These are phyloP conservation scores for Apiotrichum gamsii DNA, from an alignment of 1,284 basidiomycete species.

Conservation along the genomic window DNA sequence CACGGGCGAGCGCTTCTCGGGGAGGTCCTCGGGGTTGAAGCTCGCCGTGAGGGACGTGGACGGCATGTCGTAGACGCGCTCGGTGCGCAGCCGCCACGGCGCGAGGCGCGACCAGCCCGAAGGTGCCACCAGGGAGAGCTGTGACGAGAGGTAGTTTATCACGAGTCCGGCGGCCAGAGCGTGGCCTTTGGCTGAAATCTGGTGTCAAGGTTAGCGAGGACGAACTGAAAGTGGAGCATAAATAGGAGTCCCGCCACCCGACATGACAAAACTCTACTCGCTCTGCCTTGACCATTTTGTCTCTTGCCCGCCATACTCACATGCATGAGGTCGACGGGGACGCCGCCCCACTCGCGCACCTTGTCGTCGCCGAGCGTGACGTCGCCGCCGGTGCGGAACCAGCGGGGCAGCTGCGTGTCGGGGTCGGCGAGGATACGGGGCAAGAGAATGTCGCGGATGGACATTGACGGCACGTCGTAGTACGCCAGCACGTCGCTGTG, in stretches of 20 bases:
- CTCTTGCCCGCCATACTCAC: conserved; percentile 24
- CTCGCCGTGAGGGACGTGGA: conserved; percentile 5
- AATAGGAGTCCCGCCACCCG: no score
- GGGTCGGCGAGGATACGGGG: conserved; percentile 38
- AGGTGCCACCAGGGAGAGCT: conserved; percentile 15
- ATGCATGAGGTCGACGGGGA: conserved; percentile 43
- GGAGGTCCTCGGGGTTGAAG: conserved; percentile 7
- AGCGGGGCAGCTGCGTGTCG: conserved; percentile 32
- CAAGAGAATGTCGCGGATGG: conserved; percentile 39
- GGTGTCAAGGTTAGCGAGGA: not conserved
- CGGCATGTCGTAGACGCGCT: conserved; percentile 11
- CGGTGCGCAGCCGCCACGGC: conserved; percentile 1
- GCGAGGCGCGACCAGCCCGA: conserved; percentile 3
- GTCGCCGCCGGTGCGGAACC: conserved; percentile 41
- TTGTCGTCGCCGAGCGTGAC: conserved; percentile 35
- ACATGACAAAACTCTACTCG: no score
- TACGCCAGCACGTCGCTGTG: conserved; percentile 42
- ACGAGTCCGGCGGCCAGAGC: conserved; percentile 35
- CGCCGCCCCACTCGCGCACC: conserved; percentile 35
- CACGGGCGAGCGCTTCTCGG: conserved; percentile 18
- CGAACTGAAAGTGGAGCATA: no score
- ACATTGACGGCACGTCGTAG: conserved; percentile 43
- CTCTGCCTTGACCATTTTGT: no score
- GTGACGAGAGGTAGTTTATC: conserved; percentile 34
- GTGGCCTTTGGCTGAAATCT: conserved; percentile 43